Conservation (phyloP, 2,329 filamentous ascomycete genomes). For the Claviceps sp. region DNA sequence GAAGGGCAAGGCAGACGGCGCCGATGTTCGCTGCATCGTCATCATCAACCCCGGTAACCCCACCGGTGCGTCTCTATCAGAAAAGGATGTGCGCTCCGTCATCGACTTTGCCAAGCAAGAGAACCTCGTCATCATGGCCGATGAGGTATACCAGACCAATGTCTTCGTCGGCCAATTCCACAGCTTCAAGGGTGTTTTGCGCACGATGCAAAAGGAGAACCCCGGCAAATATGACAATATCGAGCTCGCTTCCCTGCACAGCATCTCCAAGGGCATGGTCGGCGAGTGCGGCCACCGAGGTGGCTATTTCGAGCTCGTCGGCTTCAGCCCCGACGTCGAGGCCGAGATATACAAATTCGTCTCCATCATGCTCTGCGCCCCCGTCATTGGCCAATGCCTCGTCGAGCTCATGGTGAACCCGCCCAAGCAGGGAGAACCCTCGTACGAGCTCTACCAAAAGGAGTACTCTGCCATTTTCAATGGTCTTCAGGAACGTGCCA, state of each 20-base stretch:
- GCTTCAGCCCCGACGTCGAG: conserved; percentile 74
- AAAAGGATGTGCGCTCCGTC: conserved; percentile 70
- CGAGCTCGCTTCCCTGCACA: conserved; percentile 86
- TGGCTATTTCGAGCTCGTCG: conserved; percentile 92
- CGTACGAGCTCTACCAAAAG: conserved; percentile 66
- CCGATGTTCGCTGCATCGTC: conserved; percentile 82
- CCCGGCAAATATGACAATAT: conserved; percentile 69
- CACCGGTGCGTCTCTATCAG: conserved; percentile 73
- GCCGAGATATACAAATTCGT: conserved; percentile 98
- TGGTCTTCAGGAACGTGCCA: conserved; percentile 66
- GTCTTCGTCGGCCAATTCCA: conserved; percentile 90
- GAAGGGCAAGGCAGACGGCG: conserved; percentile 62
- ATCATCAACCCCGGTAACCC: conserved; percentile 99
- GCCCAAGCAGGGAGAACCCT: conserved; percentile 69
- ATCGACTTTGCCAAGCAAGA: conserved; percentile 76
- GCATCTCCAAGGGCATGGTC: conserved; percentile 94
- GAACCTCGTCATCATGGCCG: conserved; percentile 79
- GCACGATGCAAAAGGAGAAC: conserved; percentile 62
- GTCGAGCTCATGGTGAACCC: conserved; percentile 98
- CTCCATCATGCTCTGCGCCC: conserved; percentile 90
- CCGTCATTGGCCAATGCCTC: conserved; percentile 89
- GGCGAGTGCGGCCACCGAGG: conserved; percentile 96
- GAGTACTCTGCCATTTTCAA: conserved; percentile 78
- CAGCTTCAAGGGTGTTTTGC: conserved; percentile 85
- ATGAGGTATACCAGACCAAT: conserved; percentile 99